Evolutionary conservation across 108 stramenopile species (phyloP).

Genomic region (Skeletonema potamos): DNA sequence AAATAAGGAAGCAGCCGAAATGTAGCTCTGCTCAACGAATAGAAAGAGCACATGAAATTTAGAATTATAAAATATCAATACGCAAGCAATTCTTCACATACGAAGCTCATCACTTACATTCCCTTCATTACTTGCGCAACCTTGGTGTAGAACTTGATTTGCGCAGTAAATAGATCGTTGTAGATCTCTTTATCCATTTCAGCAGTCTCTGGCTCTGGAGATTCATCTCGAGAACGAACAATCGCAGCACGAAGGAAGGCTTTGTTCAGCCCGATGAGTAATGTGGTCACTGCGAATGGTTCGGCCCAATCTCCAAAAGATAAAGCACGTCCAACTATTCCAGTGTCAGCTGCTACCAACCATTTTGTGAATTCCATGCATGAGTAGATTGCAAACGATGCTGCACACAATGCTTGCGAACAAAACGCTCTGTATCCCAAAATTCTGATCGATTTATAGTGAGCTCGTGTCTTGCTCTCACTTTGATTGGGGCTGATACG

Average conservation of each 20-base stretch:
- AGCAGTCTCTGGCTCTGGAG: not conserved
- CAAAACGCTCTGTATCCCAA: not conserved
- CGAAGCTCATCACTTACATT: not conserved
- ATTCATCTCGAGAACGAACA: not conserved
- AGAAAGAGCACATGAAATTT: not conserved
- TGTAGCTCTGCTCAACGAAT: not conserved
- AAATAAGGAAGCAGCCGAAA: not conserved
- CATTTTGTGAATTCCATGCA: not conserved
- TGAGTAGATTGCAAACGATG: not conserved
- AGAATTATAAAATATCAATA: not conserved
- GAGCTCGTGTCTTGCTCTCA: not conserved
- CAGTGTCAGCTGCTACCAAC: not conserved
- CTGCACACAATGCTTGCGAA: not conserved
- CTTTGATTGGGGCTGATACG: not conserved
- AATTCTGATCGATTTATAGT: not conserved
- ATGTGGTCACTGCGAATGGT: not conserved
- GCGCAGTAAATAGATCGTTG: not conserved
- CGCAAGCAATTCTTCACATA: not conserved
- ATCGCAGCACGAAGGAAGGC: not conserved
- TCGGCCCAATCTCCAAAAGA: not conserved
- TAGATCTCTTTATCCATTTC: not conserved
- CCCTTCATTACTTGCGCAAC: not conserved
- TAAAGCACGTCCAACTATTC: not conserved
- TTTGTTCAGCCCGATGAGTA: not conserved
- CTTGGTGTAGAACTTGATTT: conserved; percentile 1